Evolutionary conservation across 2,329 filamentous ascomycete genomes (phyloP), one percentile per base, ranked within the genome.

Genomic region (Clonostachys chloroleuca): DNA sequence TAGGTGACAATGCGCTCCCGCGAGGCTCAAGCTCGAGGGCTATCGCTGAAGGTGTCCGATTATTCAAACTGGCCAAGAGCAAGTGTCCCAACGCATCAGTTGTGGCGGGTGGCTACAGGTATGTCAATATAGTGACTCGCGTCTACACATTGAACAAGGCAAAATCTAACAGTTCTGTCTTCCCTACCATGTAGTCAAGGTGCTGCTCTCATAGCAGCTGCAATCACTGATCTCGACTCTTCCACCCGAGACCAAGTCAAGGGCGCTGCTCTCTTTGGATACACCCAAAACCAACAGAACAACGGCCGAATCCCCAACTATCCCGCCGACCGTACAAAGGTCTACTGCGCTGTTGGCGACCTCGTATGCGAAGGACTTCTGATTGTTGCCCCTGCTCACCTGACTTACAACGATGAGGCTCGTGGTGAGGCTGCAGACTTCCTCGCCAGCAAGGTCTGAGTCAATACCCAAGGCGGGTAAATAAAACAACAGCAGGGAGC

Each of bases 61-160:
- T 72, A 30, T 69, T 74, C 54, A 56, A 60, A 6, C 44, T 66
- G 34, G 71, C 73, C n/a, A 52, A 61, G 54, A 56, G 56, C 7
- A 72, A 73, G 51, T 76, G 73, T 47, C 72, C 72, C 12, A 54
- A 66, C n/a, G 61, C 71, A 1, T 59, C 65, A 41, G 64, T 75
- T 24, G 59, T 74, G 2, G 66, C 69, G 2, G 73, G 67, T 40
- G 73, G 63, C 12, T 66, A 66, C 50, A 64, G 55, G 56, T 57
- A 12, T 37, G 44, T 42, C 16, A 16, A 14, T 42, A 16, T 30
- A 2, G 12, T 1, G 17, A 12, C 6, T 12, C 2, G 3, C n/a
- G 5, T 20, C 5, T 12, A 12, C 20, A 17, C 24, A 3, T 34
- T 12, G 46, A n/a, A 12, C 44, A 17, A 36, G 18, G 35, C 34